Conservation (phyloP, 208 protist species). For the Leptomonas pyrrhocoris region DNA sequence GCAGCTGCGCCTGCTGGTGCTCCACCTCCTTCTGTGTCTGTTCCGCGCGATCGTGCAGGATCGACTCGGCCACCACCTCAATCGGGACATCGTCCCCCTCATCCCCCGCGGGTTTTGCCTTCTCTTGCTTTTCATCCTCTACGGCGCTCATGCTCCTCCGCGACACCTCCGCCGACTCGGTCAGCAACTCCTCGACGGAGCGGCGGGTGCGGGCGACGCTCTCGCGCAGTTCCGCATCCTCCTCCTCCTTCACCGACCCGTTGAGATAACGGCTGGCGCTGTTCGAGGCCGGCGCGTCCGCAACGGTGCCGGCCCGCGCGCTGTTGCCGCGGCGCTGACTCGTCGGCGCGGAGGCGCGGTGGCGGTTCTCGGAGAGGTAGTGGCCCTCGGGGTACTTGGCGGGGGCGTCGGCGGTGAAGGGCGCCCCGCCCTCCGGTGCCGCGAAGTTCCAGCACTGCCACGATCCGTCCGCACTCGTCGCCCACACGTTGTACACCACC, state of each 20-base stretch:
- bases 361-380: constrained; percentile 23
- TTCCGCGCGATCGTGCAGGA: constrained; percentile 34
- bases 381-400: constrained; percentile 9
- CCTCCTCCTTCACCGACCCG: neutral
- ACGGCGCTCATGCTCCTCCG: constrained; percentile 5
- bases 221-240: constrained; percentile 38
- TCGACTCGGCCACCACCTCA: constrained; percentile 40
- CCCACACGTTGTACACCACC: constrained; percentile 50
- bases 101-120: constrained; percentile 2
- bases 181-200: constrained; percentile 35
- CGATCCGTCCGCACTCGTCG: constrained; percentile 39
- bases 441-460: constrained; percentile 58
- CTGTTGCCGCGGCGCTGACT: constrained; percentile 9
- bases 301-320: constrained; percentile 7
- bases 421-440: constrained; percentile 25
- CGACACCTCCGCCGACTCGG: constrained; percentile 22
- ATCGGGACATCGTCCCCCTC: constrained; percentile 31
- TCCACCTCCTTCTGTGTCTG: constrained; percentile 10
- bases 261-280: too few species aligned
- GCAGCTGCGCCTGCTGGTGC: constrained; percentile 19
- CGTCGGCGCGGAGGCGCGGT: constrained; percentile 24
- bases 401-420: constrained; percentile 3
- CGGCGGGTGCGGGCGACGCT: constrained; percentile 46
- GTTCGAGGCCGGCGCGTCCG: too few species aligned
- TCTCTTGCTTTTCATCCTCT: too few species aligned